phyloP scores from a whole-genome alignment of 495 filamentous ascomycete species.

The Parmelia sp. region DNA sequence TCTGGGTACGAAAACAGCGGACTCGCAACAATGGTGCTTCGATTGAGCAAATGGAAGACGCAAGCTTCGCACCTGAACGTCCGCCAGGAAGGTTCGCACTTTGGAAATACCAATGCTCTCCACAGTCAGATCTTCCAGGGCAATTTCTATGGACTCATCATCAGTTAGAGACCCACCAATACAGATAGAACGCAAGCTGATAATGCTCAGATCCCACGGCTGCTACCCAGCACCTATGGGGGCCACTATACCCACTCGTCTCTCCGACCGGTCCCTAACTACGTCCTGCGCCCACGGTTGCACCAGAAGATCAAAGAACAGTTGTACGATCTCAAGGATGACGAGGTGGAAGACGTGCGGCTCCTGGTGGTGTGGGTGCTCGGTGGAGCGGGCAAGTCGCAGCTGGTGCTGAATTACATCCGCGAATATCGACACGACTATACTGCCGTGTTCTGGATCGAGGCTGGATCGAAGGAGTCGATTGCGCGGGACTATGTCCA shows the following conservation, averaged over 20 bases:
- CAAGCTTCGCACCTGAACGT: constrained; percentile 4
- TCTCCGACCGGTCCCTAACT: constrained; percentile 8
- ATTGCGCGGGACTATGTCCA: constrained; percentile 8
- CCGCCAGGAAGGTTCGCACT: neutral
- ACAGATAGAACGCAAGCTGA: neutral
- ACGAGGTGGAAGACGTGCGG: neutral
- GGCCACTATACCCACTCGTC: neutral
- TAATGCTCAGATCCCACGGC: neutral
- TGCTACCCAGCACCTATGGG: neutral
- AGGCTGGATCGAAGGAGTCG: constrained; percentile 17
- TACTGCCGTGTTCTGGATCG: constrained; percentile 18
- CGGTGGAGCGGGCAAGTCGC: constrained; percentile 24
- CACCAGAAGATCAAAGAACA: constrained; percentile 11
- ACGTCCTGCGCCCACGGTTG: constrained; percentile 3
- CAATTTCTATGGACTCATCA: neutral
- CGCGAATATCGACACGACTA: constrained; percentile 22
- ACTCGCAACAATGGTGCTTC: neutral
- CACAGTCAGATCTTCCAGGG: constrained; percentile 8
- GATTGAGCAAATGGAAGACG: neutral
- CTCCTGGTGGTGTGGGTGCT: constrained; percentile 12
- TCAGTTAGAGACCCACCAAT: neutral
- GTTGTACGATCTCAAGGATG: constrained; percentile 1
- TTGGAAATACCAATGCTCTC: constrained; percentile 2
- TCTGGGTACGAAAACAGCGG: neutral
- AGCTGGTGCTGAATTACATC: constrained; percentile 24